Base-by-base conservation (phyloP, 2,329 filamentous ascomycete genomes). In the Alternaria novae-zelandiae region DNA sequence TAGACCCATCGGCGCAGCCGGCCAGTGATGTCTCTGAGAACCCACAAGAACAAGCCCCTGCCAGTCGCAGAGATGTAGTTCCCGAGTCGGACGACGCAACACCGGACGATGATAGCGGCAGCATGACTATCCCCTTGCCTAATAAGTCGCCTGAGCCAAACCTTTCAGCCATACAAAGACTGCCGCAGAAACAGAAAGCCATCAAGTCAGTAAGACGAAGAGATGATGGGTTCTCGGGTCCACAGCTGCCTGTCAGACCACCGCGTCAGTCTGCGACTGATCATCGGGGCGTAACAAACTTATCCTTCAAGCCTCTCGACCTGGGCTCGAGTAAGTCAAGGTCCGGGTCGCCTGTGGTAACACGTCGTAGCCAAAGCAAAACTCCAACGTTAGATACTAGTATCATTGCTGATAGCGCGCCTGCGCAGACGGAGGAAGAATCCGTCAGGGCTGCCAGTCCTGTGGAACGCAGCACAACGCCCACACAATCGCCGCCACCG, bases 11-110 rank as follows among this genome's bases (percentile, higher is more conserved):
- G 17, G 25, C 43, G n/a, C 44, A 49, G 56, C 50, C 56, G 61
- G 62, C 66, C 61, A 47, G 65, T 45, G 26, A 25, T 54, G 44
- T 51, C 32, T 50, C 67, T 54, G 67, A 57, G 12, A 12, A 20
- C 13, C 41, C 63, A 25, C 53, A 51, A 28, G 67, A 65, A 65
- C 65, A 54, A 66, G 51, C 59, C 67, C 56, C 54, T 25, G 9
- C 20, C 7, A 45, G 25, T 57, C 64, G 55, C 64, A 53, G 57
- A 54, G 49, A 64, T 55, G 55, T 20, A 21, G 13, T 41, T 54
- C 44, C 26, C 20, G 43, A 59, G 51, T 61, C 57, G 57, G 65
- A 57, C 10, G 30, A 46, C 47, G 11, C 49, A 36, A 25, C 23
- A 36, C 9, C 13, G 36, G 15, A 53, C 13, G 28, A 23, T 10